These are phyloP conservation scores for Globisporangium camurandrum DNA, from an alignment of 352 stramenopile genomes.

Conservation along the genomic window DNA sequence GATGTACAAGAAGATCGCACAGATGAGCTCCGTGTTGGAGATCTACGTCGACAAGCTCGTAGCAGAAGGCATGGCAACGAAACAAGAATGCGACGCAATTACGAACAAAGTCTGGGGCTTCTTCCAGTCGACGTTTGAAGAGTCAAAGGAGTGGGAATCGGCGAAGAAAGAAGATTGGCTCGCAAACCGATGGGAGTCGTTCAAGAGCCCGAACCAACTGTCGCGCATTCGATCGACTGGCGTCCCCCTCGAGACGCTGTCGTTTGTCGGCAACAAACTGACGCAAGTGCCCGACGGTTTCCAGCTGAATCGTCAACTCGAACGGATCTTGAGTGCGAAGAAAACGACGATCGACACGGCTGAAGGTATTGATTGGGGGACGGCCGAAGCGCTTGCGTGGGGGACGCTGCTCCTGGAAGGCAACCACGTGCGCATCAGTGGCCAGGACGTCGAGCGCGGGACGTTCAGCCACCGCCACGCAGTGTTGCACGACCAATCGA, in stretches of 20 bases:
- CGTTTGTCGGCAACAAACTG: constrained; percentile 87
- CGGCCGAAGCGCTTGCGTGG: constrained; percentile 83
- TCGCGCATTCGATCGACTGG: constrained; percentile 89
- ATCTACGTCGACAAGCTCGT: constrained; percentile 80
- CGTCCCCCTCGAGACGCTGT: constrained; percentile 88
- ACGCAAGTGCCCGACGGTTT: constrained; percentile 81
- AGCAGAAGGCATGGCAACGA: constrained; percentile 27
- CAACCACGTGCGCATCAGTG: constrained; percentile 74
- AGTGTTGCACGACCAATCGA: constrained; percentile 88
- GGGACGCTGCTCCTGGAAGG: constrained; percentile 78
- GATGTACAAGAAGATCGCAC: constrained; percentile 94
- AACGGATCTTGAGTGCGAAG: constrained; percentile 89
- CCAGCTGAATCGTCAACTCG: constrained; percentile 90
- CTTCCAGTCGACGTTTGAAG: constrained; percentile 91
- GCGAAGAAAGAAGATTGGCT: constrained; percentile 94
- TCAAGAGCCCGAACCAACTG: constrained; percentile 94
- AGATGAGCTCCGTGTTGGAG: constrained; percentile 90
- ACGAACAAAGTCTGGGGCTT: constrained; percentile 82
- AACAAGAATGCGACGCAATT: constrained; percentile 87
- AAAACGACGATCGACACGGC: constrained; percentile 69
- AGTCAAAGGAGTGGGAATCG: constrained; percentile 89
- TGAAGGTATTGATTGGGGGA: constrained; percentile 85
- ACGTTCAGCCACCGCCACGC: constrained; percentile 89
- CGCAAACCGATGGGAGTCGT: constrained; percentile 91
- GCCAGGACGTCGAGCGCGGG: constrained; percentile 85